A percentile compares a stretch with the other conserved stretches of the same genome.
Evolutionary conservation across 2,329 filamentous ascomycete genomes (phyloP).

Genomic region (Cladosporium sp.): DNA sequence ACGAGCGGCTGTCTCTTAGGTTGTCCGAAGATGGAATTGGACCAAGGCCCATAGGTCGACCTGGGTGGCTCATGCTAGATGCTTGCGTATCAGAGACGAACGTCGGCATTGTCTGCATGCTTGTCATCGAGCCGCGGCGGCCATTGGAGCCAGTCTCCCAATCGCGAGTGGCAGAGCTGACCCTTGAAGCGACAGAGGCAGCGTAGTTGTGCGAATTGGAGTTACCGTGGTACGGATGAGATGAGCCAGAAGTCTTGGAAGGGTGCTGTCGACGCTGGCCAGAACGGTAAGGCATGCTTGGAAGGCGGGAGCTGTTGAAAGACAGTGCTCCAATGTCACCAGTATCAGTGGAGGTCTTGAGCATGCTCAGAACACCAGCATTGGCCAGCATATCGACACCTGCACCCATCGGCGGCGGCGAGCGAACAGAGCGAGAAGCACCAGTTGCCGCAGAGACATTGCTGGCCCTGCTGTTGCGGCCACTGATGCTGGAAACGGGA

Average conservation of each 20-base stretch:
- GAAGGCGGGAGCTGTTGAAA: conserved; percentile 40
- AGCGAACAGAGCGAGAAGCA: conserved; percentile 31
- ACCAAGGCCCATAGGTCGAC: conserved; percentile 16
- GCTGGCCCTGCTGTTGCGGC: conserved; percentile 50
- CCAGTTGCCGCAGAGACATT: conserved; percentile 43
- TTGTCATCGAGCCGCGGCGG: conserved; percentile 42
- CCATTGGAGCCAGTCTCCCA: conserved; percentile 43
- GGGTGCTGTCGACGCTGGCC: conserved; percentile 38
- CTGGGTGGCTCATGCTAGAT: conserved; percentile 17
- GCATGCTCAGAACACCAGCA: conserved; percentile 51
- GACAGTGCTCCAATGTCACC: conserved; percentile 46
- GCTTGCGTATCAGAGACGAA: conserved; percentile 39
- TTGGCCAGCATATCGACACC: conserved; percentile 36
- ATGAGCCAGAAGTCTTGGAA: conserved; percentile 44
- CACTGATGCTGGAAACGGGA: conserved; percentile 46
- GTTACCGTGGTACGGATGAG: conserved; percentile 32
- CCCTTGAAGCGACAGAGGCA: conserved; percentile 44
- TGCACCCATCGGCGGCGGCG: conserved; percentile 31
- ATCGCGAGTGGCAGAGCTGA: conserved; percentile 38
- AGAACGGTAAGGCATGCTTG: conserved; percentile 38
- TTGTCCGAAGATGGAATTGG: conserved; percentile 15
- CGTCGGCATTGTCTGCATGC: conserved; percentile 45
- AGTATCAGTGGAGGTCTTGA: conserved; percentile 51
- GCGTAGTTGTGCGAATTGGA: conserved; percentile 37
- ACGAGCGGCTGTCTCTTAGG: conserved; percentile 41